These are phyloP conservation scores for Stropharia rugosoannulata DNA, from an alignment of 768 basidiomycete genomes.

Conservation along the genomic window DNA sequence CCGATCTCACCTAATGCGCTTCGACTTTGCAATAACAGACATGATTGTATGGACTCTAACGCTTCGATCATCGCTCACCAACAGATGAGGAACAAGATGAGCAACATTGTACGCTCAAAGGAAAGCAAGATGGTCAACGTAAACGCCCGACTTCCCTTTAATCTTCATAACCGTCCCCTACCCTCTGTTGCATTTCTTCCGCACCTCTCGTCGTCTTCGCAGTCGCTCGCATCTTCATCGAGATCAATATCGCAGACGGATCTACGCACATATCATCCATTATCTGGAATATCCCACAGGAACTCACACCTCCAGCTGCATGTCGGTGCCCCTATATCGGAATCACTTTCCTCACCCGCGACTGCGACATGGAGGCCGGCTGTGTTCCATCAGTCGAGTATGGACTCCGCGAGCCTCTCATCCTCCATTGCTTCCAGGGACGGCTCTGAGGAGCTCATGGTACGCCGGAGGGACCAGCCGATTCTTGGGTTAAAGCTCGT, in stretches of 20 bases:
- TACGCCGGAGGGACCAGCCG: conserved; percentile 4
- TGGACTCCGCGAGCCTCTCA: conserved; percentile 7
- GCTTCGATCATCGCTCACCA: conserved; percentile 40
- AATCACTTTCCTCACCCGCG: conserved; percentile 2
- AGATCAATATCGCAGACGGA: background rate
- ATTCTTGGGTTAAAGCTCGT: conserved; percentile 27
- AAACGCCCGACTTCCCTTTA: conserved; percentile 53
- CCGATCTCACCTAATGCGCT: background rate
- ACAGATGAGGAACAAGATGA: conserved; percentile 47
- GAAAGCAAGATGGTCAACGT: conserved; percentile 73
- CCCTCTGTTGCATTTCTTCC: conserved; percentile 13
- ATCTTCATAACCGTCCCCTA: conserved; percentile 42
- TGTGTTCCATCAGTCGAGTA: conserved; percentile 5
- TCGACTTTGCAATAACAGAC: background rate
- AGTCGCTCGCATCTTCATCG: conserved; percentile 4
- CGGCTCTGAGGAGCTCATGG: background rate
- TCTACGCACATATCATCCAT: conserved; percentile 3
- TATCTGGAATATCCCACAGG: conserved; percentile 13
- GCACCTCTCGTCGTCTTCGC: conserved; percentile 17
- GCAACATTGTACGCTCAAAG: conserved; percentile 54
- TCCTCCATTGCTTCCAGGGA: background rate
- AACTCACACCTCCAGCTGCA: background rate
- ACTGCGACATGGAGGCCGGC: background rate
- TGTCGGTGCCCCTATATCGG: conserved; percentile 13
- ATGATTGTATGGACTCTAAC: conserved; percentile 3